phyloP scores from a whole-genome alignment of 495 filamentous ascomycete genomes.

The Pseudotulostoma volvatum region DNA sequence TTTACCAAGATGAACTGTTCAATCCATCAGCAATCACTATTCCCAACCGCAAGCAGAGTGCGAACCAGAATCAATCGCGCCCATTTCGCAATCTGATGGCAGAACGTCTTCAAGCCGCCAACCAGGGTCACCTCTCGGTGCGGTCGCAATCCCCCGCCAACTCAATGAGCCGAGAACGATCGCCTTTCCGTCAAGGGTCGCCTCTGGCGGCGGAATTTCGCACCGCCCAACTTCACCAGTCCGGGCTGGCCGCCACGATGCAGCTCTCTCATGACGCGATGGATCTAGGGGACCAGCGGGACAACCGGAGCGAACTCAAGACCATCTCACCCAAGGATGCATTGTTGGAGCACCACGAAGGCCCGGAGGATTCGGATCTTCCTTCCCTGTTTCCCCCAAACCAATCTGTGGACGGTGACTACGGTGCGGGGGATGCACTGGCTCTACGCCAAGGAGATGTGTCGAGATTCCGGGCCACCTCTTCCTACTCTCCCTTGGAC shows the following conservation, averaged over 20 bases:
- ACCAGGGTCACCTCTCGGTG: conserved; percentile 51
- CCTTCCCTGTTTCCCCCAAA: conserved; percentile 48
- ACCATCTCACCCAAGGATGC: conserved; percentile 97
- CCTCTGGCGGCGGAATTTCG: conserved; percentile 36
- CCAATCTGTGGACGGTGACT: conserved; percentile 25
- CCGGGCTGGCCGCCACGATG: conserved; percentile 24
- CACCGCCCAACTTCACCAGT: conserved; percentile 13
- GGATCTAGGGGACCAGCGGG: conserved; percentile 11
- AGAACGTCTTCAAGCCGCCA: conserved; percentile 62
- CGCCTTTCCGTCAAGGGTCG: conserved; percentile 69
- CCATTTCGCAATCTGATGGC: conserved; percentile 49
- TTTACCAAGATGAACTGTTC: conserved; percentile 74
- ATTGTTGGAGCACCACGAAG: conserved; percentile 64
- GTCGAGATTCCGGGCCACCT: conserved; percentile 29
- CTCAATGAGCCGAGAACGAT: conserved; percentile 46
- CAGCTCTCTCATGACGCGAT: conserved; percentile 22
- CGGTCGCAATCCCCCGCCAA: conserved; percentile 38
- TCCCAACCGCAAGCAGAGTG: conserved; percentile 16
- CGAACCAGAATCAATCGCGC: conserved; percentile 29
- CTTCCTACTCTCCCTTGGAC: conserved; percentile 23
- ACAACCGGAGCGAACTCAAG: conserved; percentile 34
- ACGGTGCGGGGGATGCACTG: conserved; percentile 25
- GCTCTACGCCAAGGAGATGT: conserved; percentile 29
- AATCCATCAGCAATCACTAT: conserved; percentile 46
- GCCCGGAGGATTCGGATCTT: conserved; percentile 41